Conservation (phyloP, 2,329 filamentous ascomycete genomes). For the Aureobasidium sp. region DNA sequence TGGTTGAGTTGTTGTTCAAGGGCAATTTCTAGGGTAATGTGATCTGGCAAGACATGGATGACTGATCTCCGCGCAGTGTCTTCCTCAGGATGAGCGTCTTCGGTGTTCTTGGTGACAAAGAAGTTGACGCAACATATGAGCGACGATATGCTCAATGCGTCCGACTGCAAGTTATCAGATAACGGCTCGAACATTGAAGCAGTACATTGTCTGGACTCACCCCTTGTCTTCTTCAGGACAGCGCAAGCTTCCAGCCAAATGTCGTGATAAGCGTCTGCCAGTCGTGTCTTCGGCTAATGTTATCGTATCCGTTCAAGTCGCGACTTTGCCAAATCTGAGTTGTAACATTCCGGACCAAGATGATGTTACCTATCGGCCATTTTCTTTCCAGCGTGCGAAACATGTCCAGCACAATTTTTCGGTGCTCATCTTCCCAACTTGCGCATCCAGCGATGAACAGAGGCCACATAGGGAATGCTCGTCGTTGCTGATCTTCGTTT, state of each 20-base stretch:
- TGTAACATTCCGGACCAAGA: background rate
- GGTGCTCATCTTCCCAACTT: background rate
- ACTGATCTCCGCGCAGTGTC: too few species aligned
- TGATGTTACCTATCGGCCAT: background rate
- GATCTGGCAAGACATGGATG: too few species aligned
- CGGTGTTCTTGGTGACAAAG: too few species aligned
- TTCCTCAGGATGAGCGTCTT: too few species aligned
- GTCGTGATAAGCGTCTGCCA: conserved; percentile 1
- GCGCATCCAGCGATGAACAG: conserved; percentile 3
- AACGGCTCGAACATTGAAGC: too few species aligned
- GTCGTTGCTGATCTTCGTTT: background rate
- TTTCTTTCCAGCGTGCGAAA: background rate
- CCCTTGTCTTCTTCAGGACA: background rate
- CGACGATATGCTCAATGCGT: too few species aligned
- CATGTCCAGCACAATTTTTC: background rate
- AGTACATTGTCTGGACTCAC: too few species aligned
- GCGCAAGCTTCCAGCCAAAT: conserved; percentile 3
- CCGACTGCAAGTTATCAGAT: background rate
- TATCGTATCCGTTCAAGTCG: background rate
- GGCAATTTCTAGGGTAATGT: too few species aligned
- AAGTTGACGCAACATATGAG: too few species aligned
- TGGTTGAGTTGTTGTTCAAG: too few species aligned
- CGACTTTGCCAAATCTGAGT: background rate
- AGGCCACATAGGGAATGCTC: conserved; percentile 1
- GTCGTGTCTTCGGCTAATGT: background rate